Evolutionary conservation across 1,284 basidiomycete species (phyloP).

Genomic region (Cryptococcus sp.): DNA sequence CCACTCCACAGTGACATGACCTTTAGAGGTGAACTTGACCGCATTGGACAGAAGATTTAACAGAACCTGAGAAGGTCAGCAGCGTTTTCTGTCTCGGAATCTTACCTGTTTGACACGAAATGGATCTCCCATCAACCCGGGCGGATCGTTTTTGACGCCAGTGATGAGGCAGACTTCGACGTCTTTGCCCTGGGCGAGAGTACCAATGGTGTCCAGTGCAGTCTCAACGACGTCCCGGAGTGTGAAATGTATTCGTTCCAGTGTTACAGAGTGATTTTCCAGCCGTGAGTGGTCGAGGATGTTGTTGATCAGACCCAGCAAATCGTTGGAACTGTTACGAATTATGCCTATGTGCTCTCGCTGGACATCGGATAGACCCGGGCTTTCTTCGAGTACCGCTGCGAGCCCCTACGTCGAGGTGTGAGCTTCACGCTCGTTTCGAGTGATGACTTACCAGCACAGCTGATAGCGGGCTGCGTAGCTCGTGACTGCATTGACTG

Average conservation of each 20-base stretch:
- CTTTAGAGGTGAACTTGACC: conserved; percentile 46
- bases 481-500: conserved; percentile 54
- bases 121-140: conserved; percentile 42
- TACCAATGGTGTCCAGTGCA: conserved; percentile 45
- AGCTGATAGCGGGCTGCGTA: conserved; percentile 53
- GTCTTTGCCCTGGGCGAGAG: conserved; percentile 43
- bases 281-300: conserved; percentile 56
- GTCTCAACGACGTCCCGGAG: conserved; percentile 49
- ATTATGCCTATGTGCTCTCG: conserved; percentile 55
- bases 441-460: conserved; percentile 33
- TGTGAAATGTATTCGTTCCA: conserved; percentile 54
- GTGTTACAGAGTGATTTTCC: conserved; percentile 52
- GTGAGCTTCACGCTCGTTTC: background rate
- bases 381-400: conserved; percentile 49
- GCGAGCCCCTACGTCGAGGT: conserved; percentile 51
- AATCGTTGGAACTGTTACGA: conserved; percentile 53
- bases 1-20: conserved; percentile 39
- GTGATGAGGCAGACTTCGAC: conserved; percentile 44
- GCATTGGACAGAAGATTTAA: conserved; percentile 47
- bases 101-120: conserved; percentile 47
- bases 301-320: conserved; percentile 56
- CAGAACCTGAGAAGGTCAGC: conserved; percentile 19
- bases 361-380: conserved; percentile 50
- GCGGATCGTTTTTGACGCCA: conserved; percentile 40
- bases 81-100: too few relatives aligned